phyloP scores from a whole-genome alignment of 2,329 filamentous ascomycete genomes.

The Ophiobolus disseminans region DNA sequence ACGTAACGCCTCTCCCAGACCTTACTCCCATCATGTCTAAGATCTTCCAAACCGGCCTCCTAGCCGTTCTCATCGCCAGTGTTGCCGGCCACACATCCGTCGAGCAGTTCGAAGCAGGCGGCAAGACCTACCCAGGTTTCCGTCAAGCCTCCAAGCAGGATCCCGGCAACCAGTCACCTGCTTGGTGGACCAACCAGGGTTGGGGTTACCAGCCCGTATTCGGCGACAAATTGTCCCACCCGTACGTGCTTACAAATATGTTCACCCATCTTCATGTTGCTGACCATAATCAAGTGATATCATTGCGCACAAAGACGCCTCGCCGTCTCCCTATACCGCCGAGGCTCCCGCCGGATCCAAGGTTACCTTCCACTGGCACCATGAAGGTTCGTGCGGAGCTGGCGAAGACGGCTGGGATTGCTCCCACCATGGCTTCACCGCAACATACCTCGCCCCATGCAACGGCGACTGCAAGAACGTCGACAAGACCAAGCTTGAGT shows the following conservation, averaged over 20 bases:
- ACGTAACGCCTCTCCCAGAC: background rate
- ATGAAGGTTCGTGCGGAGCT: slow-evolving; percentile 30
- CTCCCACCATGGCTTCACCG: slow-evolving; percentile 43
- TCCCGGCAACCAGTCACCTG: slow-evolving; percentile 36
- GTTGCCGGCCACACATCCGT: slow-evolving; percentile 38
- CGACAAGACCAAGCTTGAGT: slow-evolving; percentile 37
- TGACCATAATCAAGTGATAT: slow-evolving; percentile 23
- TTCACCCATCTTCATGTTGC: background rate
- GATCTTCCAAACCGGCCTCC: slow-evolving; percentile 35
- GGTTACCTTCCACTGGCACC: slow-evolving; percentile 44
- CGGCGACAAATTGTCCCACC: slow-evolving; percentile 32
- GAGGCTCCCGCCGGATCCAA: slow-evolving; percentile 36
- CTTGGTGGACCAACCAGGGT: slow-evolving; percentile 44
- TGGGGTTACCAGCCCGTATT: slow-evolving; percentile 42
- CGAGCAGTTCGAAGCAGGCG: slow-evolving; percentile 33
- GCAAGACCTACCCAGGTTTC: slow-evolving; percentile 40
- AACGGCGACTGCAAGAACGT: slow-evolving; percentile 43
- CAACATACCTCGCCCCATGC: slow-evolving; percentile 41
- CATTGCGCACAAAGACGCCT: slow-evolving; percentile 42
- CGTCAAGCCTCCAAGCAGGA: slow-evolving; percentile 33
- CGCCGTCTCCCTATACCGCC: slow-evolving; percentile 38
- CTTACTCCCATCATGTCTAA: slow-evolving; percentile 31
- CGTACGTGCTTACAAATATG: background rate
- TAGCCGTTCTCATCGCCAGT: slow-evolving; percentile 35
- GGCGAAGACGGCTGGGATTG: slow-evolving; percentile 43